These are phyloP conservation scores for Coprinopsis cinerea DNA, from an alignment of 768 basidiomycete species.

Conservation along the genomic window DNA sequence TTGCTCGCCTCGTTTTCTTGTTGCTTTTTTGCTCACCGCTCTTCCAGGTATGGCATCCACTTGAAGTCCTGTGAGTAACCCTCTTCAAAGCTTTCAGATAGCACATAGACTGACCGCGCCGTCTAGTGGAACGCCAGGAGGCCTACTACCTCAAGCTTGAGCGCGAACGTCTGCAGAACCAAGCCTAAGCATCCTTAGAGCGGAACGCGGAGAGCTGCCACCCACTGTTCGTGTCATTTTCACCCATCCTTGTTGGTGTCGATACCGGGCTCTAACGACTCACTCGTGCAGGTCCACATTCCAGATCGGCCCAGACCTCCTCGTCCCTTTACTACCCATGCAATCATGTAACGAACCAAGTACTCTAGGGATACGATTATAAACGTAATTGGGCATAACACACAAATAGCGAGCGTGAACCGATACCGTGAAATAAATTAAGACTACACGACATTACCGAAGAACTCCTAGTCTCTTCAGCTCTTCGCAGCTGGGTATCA, in stretches of 20 bases:
- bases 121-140: slow-evolving; percentile 74
- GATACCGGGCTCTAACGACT: neutral
- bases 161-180: slow-evolving; percentile 40
- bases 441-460: slow-evolving; percentile 13
- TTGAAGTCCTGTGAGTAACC: slow-evolving; percentile 61
- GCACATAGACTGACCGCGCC: neutral
- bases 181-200: neutral
- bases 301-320: slow-evolving; percentile 11
- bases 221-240: slow-evolving; percentile 1
- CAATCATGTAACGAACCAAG: neutral
- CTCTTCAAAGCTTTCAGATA: neutral
- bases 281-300: slow-evolving; percentile 5
- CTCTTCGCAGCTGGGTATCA: slow-evolving; percentile 72
- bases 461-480: slow-evolving; percentile 58
- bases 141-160: slow-evolving; percentile 84
- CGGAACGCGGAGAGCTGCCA: neutral
- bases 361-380: slow-evolving; percentile 5
- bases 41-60: slow-evolving; percentile 74
- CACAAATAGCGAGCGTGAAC: slow-evolving; percentile 4
- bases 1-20: neutral
- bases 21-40: slow-evolving; percentile 14
- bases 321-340: neutral
- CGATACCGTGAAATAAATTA: slow-evolving; percentile 19
- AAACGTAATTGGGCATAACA: slow-evolving; percentile 4
- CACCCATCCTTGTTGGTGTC: no score